Conservation (phyloP, 2,329 filamentous ascomycete species). For the Fusarium sp. region DNA sequence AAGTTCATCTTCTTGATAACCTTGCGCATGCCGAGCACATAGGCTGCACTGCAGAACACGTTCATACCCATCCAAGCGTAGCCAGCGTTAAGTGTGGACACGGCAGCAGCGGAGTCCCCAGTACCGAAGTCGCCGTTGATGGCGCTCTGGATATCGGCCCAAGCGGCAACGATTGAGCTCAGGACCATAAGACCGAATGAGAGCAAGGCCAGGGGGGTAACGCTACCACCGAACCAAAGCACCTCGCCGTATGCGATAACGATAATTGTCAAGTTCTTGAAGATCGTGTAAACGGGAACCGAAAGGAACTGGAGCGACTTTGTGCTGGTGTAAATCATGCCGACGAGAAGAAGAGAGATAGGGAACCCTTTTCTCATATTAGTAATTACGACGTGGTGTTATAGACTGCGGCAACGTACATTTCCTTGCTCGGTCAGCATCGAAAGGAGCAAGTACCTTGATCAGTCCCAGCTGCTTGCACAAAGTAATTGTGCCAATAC, state of each 20-base stretch:
- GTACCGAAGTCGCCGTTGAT: conserved; percentile 70
- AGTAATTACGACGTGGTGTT: conserved; percentile 18
- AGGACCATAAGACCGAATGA: conserved; percentile 97
- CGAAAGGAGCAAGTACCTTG: conserved; percentile 84
- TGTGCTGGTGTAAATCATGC: conserved; percentile 98
- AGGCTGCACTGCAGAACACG: conserved; percentile 92
- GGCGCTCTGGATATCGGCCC: conserved; percentile 94
- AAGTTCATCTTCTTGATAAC: conserved; percentile 99
- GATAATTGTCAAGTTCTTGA: conserved; percentile 99
- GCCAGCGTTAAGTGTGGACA: conserved; percentile 91
- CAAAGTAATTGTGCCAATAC: conserved; percentile 83
- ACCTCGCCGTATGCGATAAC: conserved; percentile 99
- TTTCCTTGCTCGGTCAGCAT: conserved; percentile 88
- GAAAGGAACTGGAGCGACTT: conserved; percentile 97
- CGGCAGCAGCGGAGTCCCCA: conserved; percentile 75
- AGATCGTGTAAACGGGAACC: conserved; percentile 98
- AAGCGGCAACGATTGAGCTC: conserved; percentile 93
- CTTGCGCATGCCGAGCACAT: conserved; percentile 94
- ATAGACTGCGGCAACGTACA: conserved; percentile 67
- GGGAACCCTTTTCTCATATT: conserved; percentile 80
- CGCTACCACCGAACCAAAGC: conserved; percentile 95
- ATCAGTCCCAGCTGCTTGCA: conserved; percentile 88
- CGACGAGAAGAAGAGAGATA: conserved; percentile 92
- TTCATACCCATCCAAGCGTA: conserved; percentile 99
- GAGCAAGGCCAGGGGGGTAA: conserved; percentile 87